These are phyloP conservation scores for Penicillium concentricum DNA, from an alignment of 2,329 filamentous ascomycete genomes.

Conservation along the genomic window DNA sequence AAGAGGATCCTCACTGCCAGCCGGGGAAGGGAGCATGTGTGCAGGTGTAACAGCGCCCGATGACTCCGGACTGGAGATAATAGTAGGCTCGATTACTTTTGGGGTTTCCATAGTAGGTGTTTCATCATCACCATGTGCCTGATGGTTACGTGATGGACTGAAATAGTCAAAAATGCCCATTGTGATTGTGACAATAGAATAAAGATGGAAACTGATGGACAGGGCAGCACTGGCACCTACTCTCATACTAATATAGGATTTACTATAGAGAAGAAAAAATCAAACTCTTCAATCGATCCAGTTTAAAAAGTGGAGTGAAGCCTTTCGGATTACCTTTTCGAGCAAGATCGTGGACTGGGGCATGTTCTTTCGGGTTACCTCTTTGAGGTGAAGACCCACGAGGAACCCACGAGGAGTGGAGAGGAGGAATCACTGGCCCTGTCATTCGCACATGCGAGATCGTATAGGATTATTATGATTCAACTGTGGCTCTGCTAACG, in stretches of 20 bases:
- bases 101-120: background rate
- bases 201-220: conserved; percentile 1
- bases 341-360: conserved; percentile 6
- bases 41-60: conserved; percentile 14
- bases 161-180: conserved; percentile 19
- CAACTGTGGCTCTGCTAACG: background rate
- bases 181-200: conserved; percentile 2
- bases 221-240: background rate
- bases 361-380: conserved; percentile 8
- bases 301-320: conserved; percentile 14
- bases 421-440: background rate
- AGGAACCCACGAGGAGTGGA: conserved; percentile 3
- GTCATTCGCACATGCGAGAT: background rate
- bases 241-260: conserved; percentile 2
- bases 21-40: conserved; percentile 16
- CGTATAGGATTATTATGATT: background rate
- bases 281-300: conserved; percentile 15
- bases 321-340: conserved; percentile 8
- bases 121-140: conserved; percentile 5
- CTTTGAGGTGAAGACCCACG: conserved; percentile 4
- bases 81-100: conserved; percentile 18
- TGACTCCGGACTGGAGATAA: conserved; percentile 15
- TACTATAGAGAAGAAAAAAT: conserved; percentile 5
- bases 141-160: conserved; percentile 10
- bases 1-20: conserved; percentile 19